A percentile compares a stretch with the other conserved stretches of the same genome.
phyloP scores from a whole-genome alignment of 2,329 filamentous ascomycete genomes.

The Exutisphaerella laricina region DNA sequence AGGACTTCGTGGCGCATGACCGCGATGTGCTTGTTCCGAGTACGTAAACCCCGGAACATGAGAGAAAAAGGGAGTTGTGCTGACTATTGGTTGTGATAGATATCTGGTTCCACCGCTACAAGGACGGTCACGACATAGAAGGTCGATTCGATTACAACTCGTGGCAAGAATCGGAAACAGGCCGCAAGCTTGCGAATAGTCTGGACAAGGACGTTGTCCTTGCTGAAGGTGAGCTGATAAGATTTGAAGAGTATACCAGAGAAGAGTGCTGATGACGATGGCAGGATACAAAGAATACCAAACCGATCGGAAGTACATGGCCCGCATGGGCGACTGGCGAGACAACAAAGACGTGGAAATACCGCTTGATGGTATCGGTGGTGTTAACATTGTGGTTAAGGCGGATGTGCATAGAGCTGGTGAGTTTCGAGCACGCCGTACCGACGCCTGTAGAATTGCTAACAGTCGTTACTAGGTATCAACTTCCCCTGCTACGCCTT shows the following conservation, averaged over 20 bases:
- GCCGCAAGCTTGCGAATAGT: conserved; percentile 63
- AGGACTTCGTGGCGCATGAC: conserved; percentile 93
- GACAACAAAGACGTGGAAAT: conserved; percentile 89
- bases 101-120: conserved; percentile 93
- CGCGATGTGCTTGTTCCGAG: conserved; percentile 90
- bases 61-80: too few species aligned
- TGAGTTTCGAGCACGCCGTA: too few species aligned
- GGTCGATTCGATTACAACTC: conserved; percentile 99
- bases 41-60: conserved; percentile 58
- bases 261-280: not conserved
- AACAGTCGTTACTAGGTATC: too few species aligned
- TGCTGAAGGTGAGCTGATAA: conserved; percentile 63
- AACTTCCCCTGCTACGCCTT: conserved; percentile 97
- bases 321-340: conserved; percentile 83
- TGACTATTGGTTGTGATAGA: conserved; percentile 60
- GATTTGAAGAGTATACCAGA: not conserved
- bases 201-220: conserved; percentile 77
- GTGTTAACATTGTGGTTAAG: conserved; percentile 96
- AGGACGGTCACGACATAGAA: conserved; percentile 75
- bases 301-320: conserved; percentile 86
- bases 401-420: conserved; percentile 94
- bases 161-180: conserved; percentile 91
- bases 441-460: conserved; percentile 14
- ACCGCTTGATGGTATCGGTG: conserved; percentile 89
- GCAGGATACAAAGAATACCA: conserved; percentile 87